phyloP scores from a whole-genome alignment of 768 basidiomycete genomes.

The Phanerochaete carnosa region DNA sequence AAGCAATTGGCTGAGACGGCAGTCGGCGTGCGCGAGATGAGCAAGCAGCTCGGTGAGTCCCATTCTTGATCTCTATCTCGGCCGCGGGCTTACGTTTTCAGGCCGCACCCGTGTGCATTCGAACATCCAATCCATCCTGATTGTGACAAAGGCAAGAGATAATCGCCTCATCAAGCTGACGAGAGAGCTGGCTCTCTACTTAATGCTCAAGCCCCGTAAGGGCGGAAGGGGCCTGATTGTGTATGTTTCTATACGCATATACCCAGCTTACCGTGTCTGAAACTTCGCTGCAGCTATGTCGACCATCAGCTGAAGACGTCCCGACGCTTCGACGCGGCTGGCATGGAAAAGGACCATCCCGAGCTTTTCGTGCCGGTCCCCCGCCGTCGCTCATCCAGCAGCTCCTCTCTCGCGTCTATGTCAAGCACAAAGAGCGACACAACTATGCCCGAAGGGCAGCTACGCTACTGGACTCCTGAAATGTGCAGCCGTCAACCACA shows the following conservation, averaged over 20 bases:
- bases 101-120: constrained; percentile 90
- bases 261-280: neutral
- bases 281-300: constrained; percentile 67
- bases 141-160: constrained; percentile 97
- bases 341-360: constrained; percentile 83
- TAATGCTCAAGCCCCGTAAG: constrained; percentile 82
- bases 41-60: constrained; percentile 88
- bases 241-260: constrained; percentile 40
- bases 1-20: constrained; percentile 95
- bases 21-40: constrained; percentile 96
- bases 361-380: constrained; percentile 82
- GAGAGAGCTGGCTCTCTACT: constrained; percentile 87
- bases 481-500: constrained; percentile 93
- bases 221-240: constrained; percentile 82
- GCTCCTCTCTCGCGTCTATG: constrained; percentile 57
- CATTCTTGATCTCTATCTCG: constrained; percentile 7
- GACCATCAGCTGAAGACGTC: constrained; percentile 88
- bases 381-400: constrained; percentile 70
- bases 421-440: constrained; percentile 23
- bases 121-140: constrained; percentile 88
- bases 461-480: constrained; percentile 95
- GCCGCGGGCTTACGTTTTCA: constrained; percentile 29
- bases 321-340: constrained; percentile 90
- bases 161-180: constrained; percentile 95
- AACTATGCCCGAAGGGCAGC: constrained; percentile 74